Evolutionary conservation across 2,329 filamentous ascomycete species (phyloP), one percentile per base, ranked within the genome.

Genomic region (Rutstroemia sp.): DNA sequence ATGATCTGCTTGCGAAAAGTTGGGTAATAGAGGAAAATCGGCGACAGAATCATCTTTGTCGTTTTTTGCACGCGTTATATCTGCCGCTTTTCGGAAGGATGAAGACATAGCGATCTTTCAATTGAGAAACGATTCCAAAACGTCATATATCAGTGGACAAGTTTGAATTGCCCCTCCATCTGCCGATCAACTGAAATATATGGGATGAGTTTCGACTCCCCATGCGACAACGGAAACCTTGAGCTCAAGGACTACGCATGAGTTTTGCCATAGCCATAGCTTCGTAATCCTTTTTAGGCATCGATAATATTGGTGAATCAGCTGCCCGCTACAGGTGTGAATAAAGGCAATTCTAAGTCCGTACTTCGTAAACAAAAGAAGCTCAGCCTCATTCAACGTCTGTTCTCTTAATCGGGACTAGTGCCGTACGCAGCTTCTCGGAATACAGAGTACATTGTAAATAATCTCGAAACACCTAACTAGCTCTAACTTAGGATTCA

Each of bases 51-150:
- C 54, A 59, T 6, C 36, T 54, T 38, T 55, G 49, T 55, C 56
- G 48, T 57, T 63, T 49, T 54, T 61, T 58, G 55, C 57, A 59
- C 57, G 58, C 61, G 54, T 60, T 63, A 62, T 65, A 64, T 59
- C 61, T 53, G 56, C 48, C 57, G 58, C 57, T 61, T 60, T 57
- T 54, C 48, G 48, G 53, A 56, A 46, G 54, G 39, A 57, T 42
- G 50, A 49, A 42, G 42, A 58, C 57, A 36, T 57, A 60, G 55
- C 49, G 51, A 56, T 46, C 57, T 58, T 60, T 55, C 55, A 56
- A 55, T 48, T 47, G 16, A 36, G 52, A 48, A 53, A 34, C 23
- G 44, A 48, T 14, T 48, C 25, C 16, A 38, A 49, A 54, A 49
- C 23, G 44, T 12, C 44, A 54, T 21, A 40, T n/a, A 14, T 54